phyloP scores from a whole-genome alignment of 1,284 basidiomycete genomes.

The Apiotrichum siamense region DNA sequence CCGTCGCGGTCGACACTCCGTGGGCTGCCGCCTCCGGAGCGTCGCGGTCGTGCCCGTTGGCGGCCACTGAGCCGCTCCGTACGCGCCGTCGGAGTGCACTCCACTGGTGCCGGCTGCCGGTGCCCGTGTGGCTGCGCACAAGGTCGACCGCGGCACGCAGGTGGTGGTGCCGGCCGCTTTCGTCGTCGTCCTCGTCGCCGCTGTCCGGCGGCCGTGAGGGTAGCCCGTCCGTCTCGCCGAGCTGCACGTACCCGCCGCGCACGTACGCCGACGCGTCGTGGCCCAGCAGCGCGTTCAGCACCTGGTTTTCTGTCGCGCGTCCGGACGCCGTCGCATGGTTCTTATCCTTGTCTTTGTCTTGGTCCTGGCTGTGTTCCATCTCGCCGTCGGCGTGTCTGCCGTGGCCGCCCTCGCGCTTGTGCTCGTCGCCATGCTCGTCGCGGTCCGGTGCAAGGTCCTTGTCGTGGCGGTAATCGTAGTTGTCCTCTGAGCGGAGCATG shows the following conservation, averaged over 20 bases:
- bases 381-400: constrained; percentile 1
- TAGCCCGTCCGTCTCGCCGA: constrained; percentile 49
- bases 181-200: constrained; percentile 19
- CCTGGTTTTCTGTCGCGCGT: constrained; percentile 6
- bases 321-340: no score
- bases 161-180: constrained; percentile 19
- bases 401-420: not conserved
- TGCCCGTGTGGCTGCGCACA: constrained; percentile 46
- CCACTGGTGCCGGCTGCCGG: constrained; percentile 32
- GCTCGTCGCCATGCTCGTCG: constrained; percentile 4
- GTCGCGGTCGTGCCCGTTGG: not conserved
- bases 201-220: constrained; percentile 41
- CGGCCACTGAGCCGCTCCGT: constrained; percentile 4
- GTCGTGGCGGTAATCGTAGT: constrained; percentile 47
- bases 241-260: constrained; percentile 42
- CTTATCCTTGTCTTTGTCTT: no score
- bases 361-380: not conserved
- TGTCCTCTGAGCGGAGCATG: constrained; percentile 24
- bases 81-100: constrained; percentile 41
- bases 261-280: constrained; percentile 31
- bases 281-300: constrained; percentile 23
- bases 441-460: constrained; percentile 19
- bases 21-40: not conserved
- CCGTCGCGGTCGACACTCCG: not conserved
- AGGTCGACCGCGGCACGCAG: constrained; percentile 38